phyloP scores from a whole-genome alignment of 1,139 yeast species.

The Groenewaldozyma sp. region DNA sequence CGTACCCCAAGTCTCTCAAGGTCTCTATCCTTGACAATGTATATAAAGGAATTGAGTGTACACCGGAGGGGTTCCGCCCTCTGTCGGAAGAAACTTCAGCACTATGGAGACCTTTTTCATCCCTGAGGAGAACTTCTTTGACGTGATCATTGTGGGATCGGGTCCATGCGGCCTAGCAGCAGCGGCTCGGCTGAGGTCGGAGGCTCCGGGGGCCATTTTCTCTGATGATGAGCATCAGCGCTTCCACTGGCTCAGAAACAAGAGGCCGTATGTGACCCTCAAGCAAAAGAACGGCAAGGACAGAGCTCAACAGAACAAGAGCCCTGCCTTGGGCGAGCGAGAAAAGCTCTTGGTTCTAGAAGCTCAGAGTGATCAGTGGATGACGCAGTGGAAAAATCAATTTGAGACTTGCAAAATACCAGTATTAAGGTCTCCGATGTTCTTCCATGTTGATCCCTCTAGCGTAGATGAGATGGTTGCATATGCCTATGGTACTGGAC shows the following conservation, averaged over 20 bases:
- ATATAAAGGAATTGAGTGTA: too few relatives aligned
- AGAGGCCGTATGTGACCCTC: constrained; percentile 3
- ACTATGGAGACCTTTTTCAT: constrained; percentile 3
- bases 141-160: constrained; percentile 13
- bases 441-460: constrained; percentile 42
- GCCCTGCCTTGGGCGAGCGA: constrained; percentile 1
- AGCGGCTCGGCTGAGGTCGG: constrained; percentile 13
- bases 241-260: constrained; percentile 15
- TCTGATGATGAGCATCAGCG: constrained; percentile 16
- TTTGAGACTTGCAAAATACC: constrained; percentile 39
- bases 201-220: constrained; percentile 14
- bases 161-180: constrained; percentile 16
- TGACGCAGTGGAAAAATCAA: constrained; percentile 41
- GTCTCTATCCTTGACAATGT: too few relatives aligned
- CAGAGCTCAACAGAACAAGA: background rate
- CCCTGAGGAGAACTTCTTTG: constrained; percentile 5
- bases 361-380: constrained; percentile 11
- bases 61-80: too few relatives aligned
- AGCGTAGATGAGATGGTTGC: constrained; percentile 39
- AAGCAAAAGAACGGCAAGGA: constrained; percentile 7
- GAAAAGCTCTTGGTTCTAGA: constrained; percentile 11
- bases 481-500: constrained; percentile 31
- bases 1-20: too few relatives aligned
- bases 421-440: constrained; percentile 41
- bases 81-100: too few relatives aligned